Evolutionary conservation across 2,329 filamentous ascomycete genomes (phyloP), one percentile per base, ranked within the genome.

Genomic region (Macroventuria anomochaeta): DNA sequence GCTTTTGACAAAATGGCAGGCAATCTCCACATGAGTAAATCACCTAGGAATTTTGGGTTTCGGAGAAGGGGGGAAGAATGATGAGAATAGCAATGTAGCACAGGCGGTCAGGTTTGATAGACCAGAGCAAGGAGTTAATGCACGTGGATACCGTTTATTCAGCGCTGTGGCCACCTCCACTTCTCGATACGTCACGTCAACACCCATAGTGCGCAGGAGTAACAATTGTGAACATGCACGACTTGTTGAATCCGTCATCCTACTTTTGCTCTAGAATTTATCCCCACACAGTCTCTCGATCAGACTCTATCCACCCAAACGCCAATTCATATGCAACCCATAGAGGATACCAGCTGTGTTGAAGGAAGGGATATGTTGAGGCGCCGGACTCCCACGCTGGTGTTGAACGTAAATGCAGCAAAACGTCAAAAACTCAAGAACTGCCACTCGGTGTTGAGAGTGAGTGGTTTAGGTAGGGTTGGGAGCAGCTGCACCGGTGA

Each of bases 401-500:
- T 54, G 51, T 54, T 54, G 51, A 54, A 54, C 40, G 39, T 46
- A 54, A 54, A 49, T 49, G 44, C 51, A 54, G 39, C 51, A 53
- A 48, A 53, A 47, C 5, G 23, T 40, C 8, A 41, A 36, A 5
- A 2, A 37, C 41, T 17, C 18, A 28, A 8, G 8, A 38, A 28
- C n/a, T 13, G 18, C 34, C 34, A 40, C 39, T 33, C 51, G 10
- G n/a, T 49, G 44, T 54, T 49, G 44, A 54, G 40, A 54, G 25
- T 46, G 34, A 48, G 34, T 31, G 40, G 34, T 23, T 53, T 64
- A 74, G 5, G 71, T 74, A 0, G 71, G 67, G 12, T 50, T 64
- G 1, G 71, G 71, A n/a, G 70, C 71, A 17, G 62, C 69, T 7
- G 62, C 66, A 37, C 71, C 72, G 0, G 72, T 75, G 25, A 75